These are phyloP conservation scores for Pythium sukuiense DNA, from an alignment of 352 stramenopile species.

Conservation along the genomic window DNA sequence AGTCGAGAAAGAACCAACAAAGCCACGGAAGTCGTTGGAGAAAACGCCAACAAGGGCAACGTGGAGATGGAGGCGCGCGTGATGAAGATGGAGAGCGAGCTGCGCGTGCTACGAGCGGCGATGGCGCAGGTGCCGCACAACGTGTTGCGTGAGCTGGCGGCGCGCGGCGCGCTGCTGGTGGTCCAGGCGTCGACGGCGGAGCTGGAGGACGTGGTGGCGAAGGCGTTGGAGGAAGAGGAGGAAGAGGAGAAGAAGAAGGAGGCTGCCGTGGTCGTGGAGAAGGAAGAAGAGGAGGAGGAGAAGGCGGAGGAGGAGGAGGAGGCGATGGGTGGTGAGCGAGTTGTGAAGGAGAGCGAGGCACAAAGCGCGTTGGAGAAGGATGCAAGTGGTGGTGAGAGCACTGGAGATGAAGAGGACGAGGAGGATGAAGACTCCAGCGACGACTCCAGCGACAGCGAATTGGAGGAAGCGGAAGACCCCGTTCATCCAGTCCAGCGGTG, in stretches of 20 bases:
- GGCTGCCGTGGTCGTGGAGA: slow-evolving; percentile 1
- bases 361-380: not conserved
- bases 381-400: not conserved
- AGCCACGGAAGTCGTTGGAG: not conserved
- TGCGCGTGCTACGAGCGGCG: slow-evolving; percentile 9
- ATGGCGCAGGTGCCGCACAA: slow-evolving; percentile 10
- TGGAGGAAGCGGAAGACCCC: not conserved
- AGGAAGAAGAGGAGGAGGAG: not conserved
- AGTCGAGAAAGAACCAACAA: not conserved
- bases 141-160: slow-evolving; percentile 13
- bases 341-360: not conserved
- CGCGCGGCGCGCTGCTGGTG: slow-evolving; percentile 19
- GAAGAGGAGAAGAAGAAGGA: slow-evolving; percentile 5
- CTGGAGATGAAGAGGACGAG: not conserved
- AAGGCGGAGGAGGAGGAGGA: slow-evolving; percentile 5
- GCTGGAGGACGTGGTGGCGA: slow-evolving; percentile 7
- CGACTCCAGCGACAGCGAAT: not conserved
- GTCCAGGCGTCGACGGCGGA: slow-evolving; percentile 7
- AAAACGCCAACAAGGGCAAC: not conserved
- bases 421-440: not conserved
- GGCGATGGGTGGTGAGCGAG: not conserved
- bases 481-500: not conserved
- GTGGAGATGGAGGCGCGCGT: slow-evolving; percentile 14
- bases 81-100: slow-evolving; percentile 19
- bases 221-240: not conserved